phyloP scores from a whole-genome alignment of 73 alveolate genomes.

The Paramecium caudatum region DNA sequence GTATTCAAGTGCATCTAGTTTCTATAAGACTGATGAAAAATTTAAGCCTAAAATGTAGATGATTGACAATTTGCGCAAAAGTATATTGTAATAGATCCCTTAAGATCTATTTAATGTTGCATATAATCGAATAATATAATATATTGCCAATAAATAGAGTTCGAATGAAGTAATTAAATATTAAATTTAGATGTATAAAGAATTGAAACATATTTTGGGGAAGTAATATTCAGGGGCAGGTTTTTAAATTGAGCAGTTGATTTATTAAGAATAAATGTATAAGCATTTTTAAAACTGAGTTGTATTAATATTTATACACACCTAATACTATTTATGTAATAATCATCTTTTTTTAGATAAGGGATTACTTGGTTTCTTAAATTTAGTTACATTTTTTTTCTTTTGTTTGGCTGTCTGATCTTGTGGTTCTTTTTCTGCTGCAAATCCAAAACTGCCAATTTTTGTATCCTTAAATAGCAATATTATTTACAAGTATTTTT shows the following conservation, averaged over 20 bases:
- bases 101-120: constrained; percentile 16
- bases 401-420: background rate
- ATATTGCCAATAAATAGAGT: background rate
- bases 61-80: constrained; percentile 22
- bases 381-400: constrained; percentile 18
- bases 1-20: constrained; percentile 4
- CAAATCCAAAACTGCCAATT: constrained; percentile 39
- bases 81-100: constrained; percentile 34
- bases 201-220: constrained; percentile 27
- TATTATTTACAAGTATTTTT: background rate
- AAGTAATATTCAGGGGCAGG: constrained; percentile 23
- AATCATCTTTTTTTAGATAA: background rate
- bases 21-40: constrained; percentile 37
- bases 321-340: no score
- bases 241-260: constrained; percentile 33
- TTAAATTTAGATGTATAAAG: constrained; percentile 1
- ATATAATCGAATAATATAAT: background rate
- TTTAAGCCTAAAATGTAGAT: constrained; percentile 6
- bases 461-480: background rate
- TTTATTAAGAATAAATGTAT: constrained; percentile 13
- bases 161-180: background rate
- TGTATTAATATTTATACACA: no score
- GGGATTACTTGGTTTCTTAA: constrained; percentile 10
- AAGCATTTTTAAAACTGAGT: constrained; percentile 56
- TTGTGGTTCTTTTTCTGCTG: constrained; percentile 3